These are phyloP conservation scores for Delonix regia DNA, from an alignment of 306 rosid species.

Conservation along the genomic window DNA sequence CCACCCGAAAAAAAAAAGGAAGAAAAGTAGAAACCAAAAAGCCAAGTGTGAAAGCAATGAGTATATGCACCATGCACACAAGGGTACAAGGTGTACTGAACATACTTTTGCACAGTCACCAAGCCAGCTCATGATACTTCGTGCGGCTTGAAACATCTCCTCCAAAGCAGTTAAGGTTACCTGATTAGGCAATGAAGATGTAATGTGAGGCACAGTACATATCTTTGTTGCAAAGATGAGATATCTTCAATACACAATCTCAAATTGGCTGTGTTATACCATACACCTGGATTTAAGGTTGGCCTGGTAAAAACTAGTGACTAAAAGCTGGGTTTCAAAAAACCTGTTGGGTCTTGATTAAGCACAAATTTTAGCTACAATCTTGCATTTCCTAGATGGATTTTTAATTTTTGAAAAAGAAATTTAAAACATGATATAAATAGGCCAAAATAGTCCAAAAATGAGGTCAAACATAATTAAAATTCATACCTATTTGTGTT, in stretches of 20 bases:
- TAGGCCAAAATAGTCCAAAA: background rate
- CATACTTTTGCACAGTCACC: constrained; percentile 94
- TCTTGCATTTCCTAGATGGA: background rate
- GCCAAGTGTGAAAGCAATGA: constrained; percentile 7
- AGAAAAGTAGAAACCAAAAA: too few relatives aligned
- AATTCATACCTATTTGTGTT: background rate
- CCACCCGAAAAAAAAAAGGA: too few relatives aligned
- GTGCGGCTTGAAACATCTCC: constrained; percentile 96
- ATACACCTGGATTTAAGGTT: background rate
- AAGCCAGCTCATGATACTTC: constrained; percentile 91
- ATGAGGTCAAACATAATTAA: background rate
- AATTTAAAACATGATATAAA: background rate
- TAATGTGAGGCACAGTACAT: constrained; percentile 17
- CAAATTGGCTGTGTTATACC: background rate
- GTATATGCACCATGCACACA: background rate
- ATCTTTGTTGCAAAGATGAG: background rate
- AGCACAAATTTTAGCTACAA: background rate
- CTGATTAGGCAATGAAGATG: constrained; percentile 52
- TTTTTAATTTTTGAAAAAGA: background rate
- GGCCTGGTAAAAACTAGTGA: background rate
- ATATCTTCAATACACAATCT: constrained; percentile 11
- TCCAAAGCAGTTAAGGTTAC: constrained; percentile 85
- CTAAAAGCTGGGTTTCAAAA: background rate
- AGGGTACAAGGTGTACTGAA: constrained; percentile 21
- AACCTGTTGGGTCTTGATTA: background rate